Evolutionary conservation across 306 rosid genomes (phyloP), one percentile per base, ranked within the genome.

Genomic region (Malus fusca): DNA sequence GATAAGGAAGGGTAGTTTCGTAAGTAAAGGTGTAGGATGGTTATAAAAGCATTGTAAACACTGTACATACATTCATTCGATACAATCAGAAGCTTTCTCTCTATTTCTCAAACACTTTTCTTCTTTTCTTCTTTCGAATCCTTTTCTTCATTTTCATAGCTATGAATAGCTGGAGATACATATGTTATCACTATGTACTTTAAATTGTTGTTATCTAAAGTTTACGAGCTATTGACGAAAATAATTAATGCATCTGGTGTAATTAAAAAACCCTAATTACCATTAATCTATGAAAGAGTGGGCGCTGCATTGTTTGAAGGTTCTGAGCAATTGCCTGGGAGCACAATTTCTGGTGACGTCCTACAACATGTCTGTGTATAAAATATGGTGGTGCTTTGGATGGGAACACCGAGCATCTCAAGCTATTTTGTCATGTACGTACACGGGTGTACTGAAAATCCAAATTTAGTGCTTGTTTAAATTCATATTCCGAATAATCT

Each of bases 401-500:
- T 18, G 65, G 61, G 61, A 44, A 17, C 42, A 69, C 33, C 51
- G 42, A 51, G 75, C 51, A 59, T 67, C 78, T 63, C 59, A 37
- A 26, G 18, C 30, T 37, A 28, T 37, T 62, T 46, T 66, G 80
- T 74, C 78, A 53, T 56, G 48, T n/a, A 53, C 35, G 74, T 26
- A 37, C 59, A 42, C 2, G 31, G 44, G 17, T 22, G n/a, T 22
- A 2, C 1, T 28, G 77, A 69, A 69, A 74, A 37, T 66, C 67
- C 69, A 77, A 82, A 44, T 51, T 30, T 4, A 25, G 40, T 33
- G 28, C 52, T 72, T 51, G 66, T 51, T 77, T 56, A 40, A 8
- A 43, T 55, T 78, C 42, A 82, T 76, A 82, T 82, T 79, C 82
- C 9, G 4, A 75, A 84, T 82, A 78, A 79, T 71, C 85, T 64